These are phyloP conservation scores for Cytidiella melzeri DNA, from an alignment of 768 basidiomycete genomes.

Conservation along the genomic window DNA sequence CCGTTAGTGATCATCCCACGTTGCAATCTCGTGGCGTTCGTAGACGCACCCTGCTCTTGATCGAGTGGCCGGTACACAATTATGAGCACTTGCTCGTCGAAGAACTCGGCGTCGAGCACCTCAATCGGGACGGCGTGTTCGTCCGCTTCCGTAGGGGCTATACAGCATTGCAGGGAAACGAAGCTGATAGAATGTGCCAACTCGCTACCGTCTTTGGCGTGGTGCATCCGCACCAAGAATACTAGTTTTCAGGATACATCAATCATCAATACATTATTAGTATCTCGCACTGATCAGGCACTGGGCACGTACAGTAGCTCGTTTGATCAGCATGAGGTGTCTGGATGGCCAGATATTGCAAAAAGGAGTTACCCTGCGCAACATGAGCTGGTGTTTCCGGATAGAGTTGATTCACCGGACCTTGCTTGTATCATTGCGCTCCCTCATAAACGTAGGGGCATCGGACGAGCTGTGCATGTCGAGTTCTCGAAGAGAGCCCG, in stretches of 20 bases:
- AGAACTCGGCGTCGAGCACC: slow-evolving; percentile 66
- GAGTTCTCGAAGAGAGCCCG: not conserved
- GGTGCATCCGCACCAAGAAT: slow-evolving; percentile 49
- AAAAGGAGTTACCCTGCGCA: slow-evolving; percentile 23
- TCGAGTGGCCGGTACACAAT: slow-evolving; percentile 51
- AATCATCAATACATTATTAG: slow-evolving; percentile 1
- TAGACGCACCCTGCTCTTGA: slow-evolving; percentile 37
- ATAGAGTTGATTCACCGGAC: slow-evolving; percentile 30
- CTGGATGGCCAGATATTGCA: slow-evolving; percentile 49
- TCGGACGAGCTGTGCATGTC: not conserved
- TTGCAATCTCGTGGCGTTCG: slow-evolving; percentile 11
- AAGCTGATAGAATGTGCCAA: slow-evolving; percentile 35
- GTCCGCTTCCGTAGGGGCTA: slow-evolving; percentile 31
- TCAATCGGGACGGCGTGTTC: slow-evolving; percentile 37
- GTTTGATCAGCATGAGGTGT: slow-evolving; percentile 33
- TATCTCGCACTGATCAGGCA: slow-evolving; percentile 10
- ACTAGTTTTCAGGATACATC: slow-evolving; percentile 36
- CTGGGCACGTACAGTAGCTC: slow-evolving; percentile 39
- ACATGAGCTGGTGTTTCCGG: slow-evolving; percentile 13
- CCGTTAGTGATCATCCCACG: slow-evolving; percentile 3
- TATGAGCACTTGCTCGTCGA: slow-evolving; percentile 67
- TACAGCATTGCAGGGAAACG: slow-evolving; percentile 49
- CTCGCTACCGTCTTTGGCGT: slow-evolving; percentile 34
- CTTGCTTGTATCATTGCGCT: slow-evolving; percentile 48
- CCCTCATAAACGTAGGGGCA: slow-evolving; percentile 35